Evolutionary conservation across 306 rosid species (phyloP), one percentile per base, ranked within the genome.

Genomic region (Vigna trinervia): DNA sequence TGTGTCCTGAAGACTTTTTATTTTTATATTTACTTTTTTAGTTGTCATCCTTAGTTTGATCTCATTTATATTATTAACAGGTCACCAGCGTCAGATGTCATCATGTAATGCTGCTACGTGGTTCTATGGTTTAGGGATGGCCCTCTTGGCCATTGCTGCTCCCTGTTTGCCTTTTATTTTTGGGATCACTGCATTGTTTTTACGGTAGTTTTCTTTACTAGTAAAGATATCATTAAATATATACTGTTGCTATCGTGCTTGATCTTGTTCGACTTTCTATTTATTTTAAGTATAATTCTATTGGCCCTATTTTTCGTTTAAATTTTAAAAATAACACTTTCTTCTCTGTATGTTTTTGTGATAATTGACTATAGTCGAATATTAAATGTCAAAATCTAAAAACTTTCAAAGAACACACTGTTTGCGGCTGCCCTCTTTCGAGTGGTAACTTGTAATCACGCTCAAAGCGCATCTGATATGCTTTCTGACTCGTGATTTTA

Each of bases 111-210:
- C 43, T 66, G 50, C 82, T 79, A 53, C 79, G 5, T 82, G 85
- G 85, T 65, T 64, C 50, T 82, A 77, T 65, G 82, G 82, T 65
- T 82, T 82, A 65, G 82, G 85, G 70, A 77, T 82, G 76, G 76
- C 79, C 59, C 47, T 82, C 76, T 82, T 82, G 71, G 79, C 82
- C n/a, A 72, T 77, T 77, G 64, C 64, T 38, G 66, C 76, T 82
- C 82, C 85, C 58, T 72, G 79, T 23, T 13, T 82, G 62, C 85
- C 85, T 82, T 82, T 38, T 57, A 75, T 82, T 36, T 65, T 82
- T 45, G 85, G 97, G 79, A 73, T 91, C 68, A 94, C 96, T 12
- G 94, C 98, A 74, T 86, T 94, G 60, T 94, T 91, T 86, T 70
- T 84, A 66, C 88, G 97, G 97, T 94, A 85, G 70, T 50, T 75